Evolutionary conservation across 163 green algal species (phyloP), one percentile per base, ranked within the genome.

Genomic region (Volvox carteri): DNA sequence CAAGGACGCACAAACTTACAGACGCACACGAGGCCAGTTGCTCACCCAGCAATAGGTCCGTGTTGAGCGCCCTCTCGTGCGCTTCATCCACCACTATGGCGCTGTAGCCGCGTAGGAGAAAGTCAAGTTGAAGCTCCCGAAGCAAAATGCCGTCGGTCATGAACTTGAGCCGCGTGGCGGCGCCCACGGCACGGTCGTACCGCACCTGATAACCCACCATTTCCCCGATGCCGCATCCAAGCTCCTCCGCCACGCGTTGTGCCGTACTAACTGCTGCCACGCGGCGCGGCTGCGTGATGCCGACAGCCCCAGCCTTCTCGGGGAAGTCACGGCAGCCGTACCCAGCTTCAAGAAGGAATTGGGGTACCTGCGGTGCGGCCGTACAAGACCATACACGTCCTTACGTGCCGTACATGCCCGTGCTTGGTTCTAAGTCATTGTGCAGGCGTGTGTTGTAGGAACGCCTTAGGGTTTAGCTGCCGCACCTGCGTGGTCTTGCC

Each of bases 141-240:
- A 98, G 93, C 78, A 99, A 90, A 79, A 99, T 97, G 79, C 98
- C 98, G 86, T 99, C 98, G 5, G 98, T 99, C 96, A 99, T 98
- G 94, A 99, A 99, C 91, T 98, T 94, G 33, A 97, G 81, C 23
- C 93, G 89, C 0, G 95, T 96, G 42, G 44, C 78, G 0, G 79
- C 70, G 9, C 94, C 94, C 2, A 98, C 92, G 4, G 85, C 84
- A n/a, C 92, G 90, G 91, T 99, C 97, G 90, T 99, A 95, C 19
- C 97, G 93, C 39, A 99, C 96, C 95, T 98, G 96, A 87, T 98
- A 99, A 0, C 97, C 97, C 39, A 99, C 97, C 73, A 95, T 76
- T 3, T 87, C 56, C 12, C 97, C 97, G 33, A 99, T 50, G 12
- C 46, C 19, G 28, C 79, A 86, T 52, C 93, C 93, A 41, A 99